A percentile compares a stretch with the other conserved stretches of the same genome.
phyloP scores from a whole-genome alignment of 345 rosid genomes.

The Melaleuca quinquenervia region DNA sequence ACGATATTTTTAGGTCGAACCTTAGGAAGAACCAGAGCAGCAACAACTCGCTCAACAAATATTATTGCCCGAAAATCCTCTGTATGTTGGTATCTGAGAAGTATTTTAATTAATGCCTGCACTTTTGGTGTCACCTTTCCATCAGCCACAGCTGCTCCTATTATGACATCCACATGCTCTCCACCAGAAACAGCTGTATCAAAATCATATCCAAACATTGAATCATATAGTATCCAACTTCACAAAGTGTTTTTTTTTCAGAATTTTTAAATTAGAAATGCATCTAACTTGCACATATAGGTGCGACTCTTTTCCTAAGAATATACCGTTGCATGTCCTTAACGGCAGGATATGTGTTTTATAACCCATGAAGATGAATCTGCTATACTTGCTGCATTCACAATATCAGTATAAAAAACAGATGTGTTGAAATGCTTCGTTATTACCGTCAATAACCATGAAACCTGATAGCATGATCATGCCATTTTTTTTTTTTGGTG shows the following conservation, averaged over 20 bases:
- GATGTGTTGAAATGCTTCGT: neutral
- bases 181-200: slow-evolving; percentile 87
- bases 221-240: neutral
- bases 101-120: slow-evolving; percentile 77
- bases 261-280: neutral
- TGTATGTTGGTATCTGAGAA: slow-evolving; percentile 76
- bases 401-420: neutral
- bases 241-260: neutral
- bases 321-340: neutral
- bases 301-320: neutral
- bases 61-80: slow-evolving; percentile 97
- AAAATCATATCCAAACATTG: neutral
- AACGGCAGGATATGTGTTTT: neutral
- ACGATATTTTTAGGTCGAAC: slow-evolving; percentile 16
- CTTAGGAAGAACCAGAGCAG: slow-evolving; percentile 99
- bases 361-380: neutral
- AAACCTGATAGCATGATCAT: neutral
- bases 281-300: neutral
- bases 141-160: slow-evolving; percentile 98
- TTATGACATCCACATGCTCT: slow-evolving; percentile 87
- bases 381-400: neutral
- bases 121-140: slow-evolving; percentile 99
- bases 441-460: neutral
- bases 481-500: no score
- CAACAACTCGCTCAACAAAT: slow-evolving; percentile 95